phyloP scores from a whole-genome alignment of 768 basidiomycete genomes.

The Leucocoprinus sp. region DNA sequence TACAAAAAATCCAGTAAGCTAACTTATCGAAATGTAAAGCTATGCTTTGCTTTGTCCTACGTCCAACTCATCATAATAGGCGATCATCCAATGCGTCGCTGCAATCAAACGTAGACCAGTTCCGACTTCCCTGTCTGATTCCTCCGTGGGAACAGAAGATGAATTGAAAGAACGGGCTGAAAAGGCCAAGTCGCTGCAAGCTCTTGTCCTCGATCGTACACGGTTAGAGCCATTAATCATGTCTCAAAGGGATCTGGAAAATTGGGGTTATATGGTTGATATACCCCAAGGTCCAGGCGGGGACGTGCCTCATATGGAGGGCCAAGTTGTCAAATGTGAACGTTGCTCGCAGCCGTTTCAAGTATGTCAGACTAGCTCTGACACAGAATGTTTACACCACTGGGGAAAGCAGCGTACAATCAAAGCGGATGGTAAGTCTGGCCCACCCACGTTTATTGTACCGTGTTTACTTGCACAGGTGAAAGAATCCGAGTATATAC shows the following conservation, averaged over 20 bases:
- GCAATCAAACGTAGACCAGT: constrained; percentile 40
- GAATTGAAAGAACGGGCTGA: constrained; percentile 51
- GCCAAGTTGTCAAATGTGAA: constrained; percentile 64
- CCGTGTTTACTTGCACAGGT: constrained; percentile 31
- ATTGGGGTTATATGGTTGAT: constrained; percentile 65
- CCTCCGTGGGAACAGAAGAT: constrained; percentile 71
- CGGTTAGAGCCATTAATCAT: constrained; percentile 55
- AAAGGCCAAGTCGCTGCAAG: constrained; percentile 15
- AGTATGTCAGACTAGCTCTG: constrained; percentile 51
- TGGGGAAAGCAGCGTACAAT: constrained; percentile 67
- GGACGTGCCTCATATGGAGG: constrained; percentile 49
- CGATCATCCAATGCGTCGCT: constrained; percentile 42
- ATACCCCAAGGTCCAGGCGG: constrained; percentile 66
- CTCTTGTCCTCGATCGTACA: constrained; percentile 2
- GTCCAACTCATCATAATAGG: constrained; percentile 24
- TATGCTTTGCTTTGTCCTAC: background rate
- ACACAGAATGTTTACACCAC: constrained; percentile 68
- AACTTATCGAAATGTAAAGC: constrained; percentile 72
- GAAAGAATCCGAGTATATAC: constrained; percentile 61
- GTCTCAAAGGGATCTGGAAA: constrained; percentile 43
- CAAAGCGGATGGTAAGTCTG: constrained; percentile 53
- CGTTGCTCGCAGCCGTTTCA: constrained; percentile 66
- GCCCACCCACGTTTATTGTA: background rate
- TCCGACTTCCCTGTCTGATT: constrained; percentile 53
- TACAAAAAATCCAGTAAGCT: constrained; percentile 67